Conservation (phyloP, 352 stramenopile genomes). For the Phytophthora parvispora region DNA sequence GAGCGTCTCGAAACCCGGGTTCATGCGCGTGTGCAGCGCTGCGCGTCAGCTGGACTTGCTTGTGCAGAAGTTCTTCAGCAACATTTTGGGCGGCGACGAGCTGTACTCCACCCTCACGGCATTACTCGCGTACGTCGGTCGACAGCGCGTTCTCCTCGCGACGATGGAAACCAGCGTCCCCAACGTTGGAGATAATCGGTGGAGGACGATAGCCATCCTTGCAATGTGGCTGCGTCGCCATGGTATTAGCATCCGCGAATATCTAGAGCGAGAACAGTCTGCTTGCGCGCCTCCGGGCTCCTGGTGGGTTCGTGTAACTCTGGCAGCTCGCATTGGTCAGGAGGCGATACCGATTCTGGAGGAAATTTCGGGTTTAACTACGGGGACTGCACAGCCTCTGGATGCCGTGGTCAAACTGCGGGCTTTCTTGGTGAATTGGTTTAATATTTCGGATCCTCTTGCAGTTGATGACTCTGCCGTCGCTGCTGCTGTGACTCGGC, state of each 20-base stretch:
- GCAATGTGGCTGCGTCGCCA: slow-evolving; percentile 29
- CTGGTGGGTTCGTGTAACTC: slow-evolving; percentile 32
- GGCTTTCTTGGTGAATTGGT: slow-evolving; percentile 22
- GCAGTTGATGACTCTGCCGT: slow-evolving; percentile 15
- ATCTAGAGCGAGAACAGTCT: slow-evolving; percentile 15
- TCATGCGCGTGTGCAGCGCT: slow-evolving; percentile 28
- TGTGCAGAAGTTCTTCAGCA: slow-evolving; percentile 35
- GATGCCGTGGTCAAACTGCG: slow-evolving; percentile 22
- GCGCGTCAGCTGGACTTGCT: slow-evolving; percentile 23
- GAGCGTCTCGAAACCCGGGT: slow-evolving; percentile 22
- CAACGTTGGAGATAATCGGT: slow-evolving; percentile 14
- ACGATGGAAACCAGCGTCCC: slow-evolving; percentile 26
- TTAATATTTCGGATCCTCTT: slow-evolving; percentile 17
- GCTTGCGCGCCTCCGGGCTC: slow-evolving; percentile 15
- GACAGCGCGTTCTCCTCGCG: slow-evolving; percentile 22
- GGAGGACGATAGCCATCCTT: slow-evolving; percentile 24
- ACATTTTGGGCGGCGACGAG: slow-evolving; percentile 20
- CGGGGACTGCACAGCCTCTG: not conserved
- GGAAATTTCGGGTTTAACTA: slow-evolving; percentile 26
- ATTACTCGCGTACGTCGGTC: slow-evolving; percentile 29
- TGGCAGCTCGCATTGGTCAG: slow-evolving; percentile 29
- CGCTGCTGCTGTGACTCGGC: slow-evolving; percentile 8
- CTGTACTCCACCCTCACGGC: slow-evolving; percentile 30
- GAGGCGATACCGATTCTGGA: slow-evolving; percentile 20
- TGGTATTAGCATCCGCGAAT: slow-evolving; percentile 25